phyloP scores from a whole-genome alignment of 345 rosid genomes.

The Carallia brachiata region DNA sequence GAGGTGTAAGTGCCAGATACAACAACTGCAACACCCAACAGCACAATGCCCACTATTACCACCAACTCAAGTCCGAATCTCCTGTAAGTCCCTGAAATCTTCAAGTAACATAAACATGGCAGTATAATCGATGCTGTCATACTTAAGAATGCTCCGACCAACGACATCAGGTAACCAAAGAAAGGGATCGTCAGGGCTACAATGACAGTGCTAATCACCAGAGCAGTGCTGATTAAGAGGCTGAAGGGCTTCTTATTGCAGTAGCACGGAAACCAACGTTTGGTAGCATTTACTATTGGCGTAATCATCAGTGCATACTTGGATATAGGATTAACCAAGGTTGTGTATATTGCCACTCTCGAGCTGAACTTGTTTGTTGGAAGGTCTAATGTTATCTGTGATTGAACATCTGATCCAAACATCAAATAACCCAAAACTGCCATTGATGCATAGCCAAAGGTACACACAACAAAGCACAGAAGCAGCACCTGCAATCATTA shows the following conservation, averaged over 20 bases:
- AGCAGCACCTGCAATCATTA: slow-evolving; percentile 22
- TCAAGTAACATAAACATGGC: slow-evolving; percentile 23
- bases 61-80: slow-evolving; percentile 14
- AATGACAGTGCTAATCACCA: slow-evolving; percentile 17
- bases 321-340: slow-evolving; percentile 22
- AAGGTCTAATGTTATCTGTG: slow-evolving; percentile 29
- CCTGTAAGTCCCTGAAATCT: slow-evolving; percentile 15
- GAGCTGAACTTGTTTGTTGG: slow-evolving; percentile 18
- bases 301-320: slow-evolving; percentile 31
- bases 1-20: slow-evolving; percentile 23
- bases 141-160: slow-evolving; percentile 29
- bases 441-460: slow-evolving; percentile 27
- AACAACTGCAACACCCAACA: slow-evolving; percentile 5
- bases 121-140: slow-evolving; percentile 17
- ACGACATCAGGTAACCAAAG: slow-evolving; percentile 19
- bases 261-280: slow-evolving; percentile 16
- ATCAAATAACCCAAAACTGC: slow-evolving; percentile 25
- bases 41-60: neutral
- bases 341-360: slow-evolving; percentile 24
- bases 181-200: slow-evolving; percentile 25
- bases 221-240: slow-evolving; percentile 9
- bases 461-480: slow-evolving; percentile 19
- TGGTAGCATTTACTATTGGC: slow-evolving; percentile 16
- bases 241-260: slow-evolving; percentile 5
- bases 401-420: slow-evolving; percentile 25